Percentiles rank a stretch among this genome's conserved stretches.
These are phyloP conservation scores for Monosporascus cannonballus DNA, from an alignment of 2,329 filamentous ascomycete genomes.

Conservation along the genomic window DNA sequence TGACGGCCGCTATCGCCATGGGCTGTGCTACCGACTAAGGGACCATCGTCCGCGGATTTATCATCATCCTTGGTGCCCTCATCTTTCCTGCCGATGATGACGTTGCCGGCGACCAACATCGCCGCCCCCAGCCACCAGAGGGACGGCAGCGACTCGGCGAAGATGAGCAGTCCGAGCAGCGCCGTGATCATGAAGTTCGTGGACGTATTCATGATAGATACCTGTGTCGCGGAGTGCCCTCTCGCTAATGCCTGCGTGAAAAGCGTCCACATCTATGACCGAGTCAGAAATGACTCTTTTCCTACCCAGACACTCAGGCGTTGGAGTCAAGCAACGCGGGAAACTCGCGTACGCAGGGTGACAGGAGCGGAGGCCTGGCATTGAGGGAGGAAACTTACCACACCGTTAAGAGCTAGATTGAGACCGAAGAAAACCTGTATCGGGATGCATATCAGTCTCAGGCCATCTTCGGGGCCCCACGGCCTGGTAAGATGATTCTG, in stretches of 20 bases:
- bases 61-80: slow-evolving; percentile 4
- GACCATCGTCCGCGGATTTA: too few relatives aligned
- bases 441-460: not conserved
- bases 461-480: not conserved
- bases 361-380: not conserved
- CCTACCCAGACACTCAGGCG: too few relatives aligned
- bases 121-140: slow-evolving; percentile 73
- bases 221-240: slow-evolving; percentile 70
- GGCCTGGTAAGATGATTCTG: too few relatives aligned
- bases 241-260: slow-evolving; percentile 73
- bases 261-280: slow-evolving; percentile 66
- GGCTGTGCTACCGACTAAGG: too few relatives aligned
- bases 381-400: slow-evolving; percentile 38
- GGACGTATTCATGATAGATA: slow-evolving; percentile 76
- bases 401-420: slow-evolving; percentile 68
- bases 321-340: too few relatives aligned
- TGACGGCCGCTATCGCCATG: not conserved
- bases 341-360: not conserved
- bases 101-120: slow-evolving; percentile 68
- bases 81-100: slow-evolving; percentile 66
- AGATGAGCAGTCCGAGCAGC: slow-evolving; percentile 62
- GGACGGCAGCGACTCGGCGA: slow-evolving; percentile 63
- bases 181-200: slow-evolving; percentile 77
- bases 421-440: slow-evolving; percentile 65
- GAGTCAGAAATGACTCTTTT: too few relatives aligned